These are phyloP conservation scores for Tricholoma flavovirens DNA, from an alignment of 768 basidiomycete genomes.

Conservation along the genomic window DNA sequence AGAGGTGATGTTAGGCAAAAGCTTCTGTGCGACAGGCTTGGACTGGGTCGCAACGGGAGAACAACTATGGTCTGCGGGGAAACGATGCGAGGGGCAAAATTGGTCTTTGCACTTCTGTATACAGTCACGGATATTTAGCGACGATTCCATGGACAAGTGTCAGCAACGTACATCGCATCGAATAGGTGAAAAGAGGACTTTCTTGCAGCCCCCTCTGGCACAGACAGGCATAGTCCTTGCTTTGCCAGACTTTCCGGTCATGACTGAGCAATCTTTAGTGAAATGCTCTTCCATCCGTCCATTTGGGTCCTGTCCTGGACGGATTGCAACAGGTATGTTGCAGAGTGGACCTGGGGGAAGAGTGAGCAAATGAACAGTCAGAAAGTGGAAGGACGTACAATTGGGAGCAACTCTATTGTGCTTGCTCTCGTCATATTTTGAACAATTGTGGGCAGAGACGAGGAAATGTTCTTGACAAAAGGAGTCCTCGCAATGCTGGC, in stretches of 20 bases:
- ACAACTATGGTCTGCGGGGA: constrained; percentile 69
- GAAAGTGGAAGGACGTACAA: constrained; percentile 39
- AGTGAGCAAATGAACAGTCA: neutral
- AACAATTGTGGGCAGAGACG: constrained; percentile 60
- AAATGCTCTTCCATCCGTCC: constrained; percentile 77
- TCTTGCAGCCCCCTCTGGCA: constrained; percentile 58
- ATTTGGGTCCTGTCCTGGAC: constrained; percentile 77
- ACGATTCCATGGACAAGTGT: constrained; percentile 1
- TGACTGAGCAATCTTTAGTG: constrained; percentile 55
- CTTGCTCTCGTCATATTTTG: constrained; percentile 64
- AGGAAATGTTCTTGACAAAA: constrained; percentile 82
- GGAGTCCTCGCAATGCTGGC: constrained; percentile 64
- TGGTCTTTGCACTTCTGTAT: constrained; percentile 63
- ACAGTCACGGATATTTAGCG: neutral
- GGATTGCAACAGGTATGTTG: constrained; percentile 66
- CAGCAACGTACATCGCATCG: constrained; percentile 56
- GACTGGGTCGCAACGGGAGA: constrained; percentile 16
- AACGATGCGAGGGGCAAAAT: constrained; percentile 77
- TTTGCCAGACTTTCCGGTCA: constrained; percentile 52
- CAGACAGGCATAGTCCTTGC: constrained; percentile 50
- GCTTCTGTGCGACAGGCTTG: constrained; percentile 10
- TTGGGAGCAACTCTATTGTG: constrained; percentile 72
- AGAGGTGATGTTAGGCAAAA: constrained; percentile 29
- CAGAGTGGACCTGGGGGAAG: constrained; percentile 62
- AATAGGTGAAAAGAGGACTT: constrained; percentile 71